Evolutionary conservation across 176 grass and related monocot species (phyloP), one percentile per base, ranked within the genome.

Genomic region (Paspalum notatum): DNA sequence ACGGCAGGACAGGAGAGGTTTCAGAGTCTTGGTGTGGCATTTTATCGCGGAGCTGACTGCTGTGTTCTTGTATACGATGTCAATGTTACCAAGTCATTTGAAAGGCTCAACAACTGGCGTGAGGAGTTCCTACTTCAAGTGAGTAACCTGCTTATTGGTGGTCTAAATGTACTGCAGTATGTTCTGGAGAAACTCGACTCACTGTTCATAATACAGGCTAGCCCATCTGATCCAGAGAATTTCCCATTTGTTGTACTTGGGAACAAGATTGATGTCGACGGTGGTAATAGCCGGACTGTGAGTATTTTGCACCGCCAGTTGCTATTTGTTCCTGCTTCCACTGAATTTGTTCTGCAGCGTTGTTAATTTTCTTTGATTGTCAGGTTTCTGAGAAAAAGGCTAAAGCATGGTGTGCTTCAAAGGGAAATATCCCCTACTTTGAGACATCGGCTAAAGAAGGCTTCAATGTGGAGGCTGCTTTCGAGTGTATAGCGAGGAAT

Each of bases 391-490:
- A 91, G 73, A 97, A 97, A 71, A 97, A 97, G 82, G 94, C 89
- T 62, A 98, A 87, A 85, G 90, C 88, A 47, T 98, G 95, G 95
- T 98, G 95, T 89, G 88, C 91, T 41, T 93, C 94, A 14, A 93
- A 93, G 75, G 91, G 91, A 57, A 92, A 89, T 57, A 98, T 98
- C 48, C 92, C 95, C 58, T 98, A 93, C 53, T 98, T 94, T 48
- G 95, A 98, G 88, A 94, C 90, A 9, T 98, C 95, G 50, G 95
- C 95, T 51, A 98, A 98, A 88, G 92, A 98, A 74, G 95, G 95
- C 75, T 92, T 92, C 84, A 98, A 94, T 56, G 95, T 98, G 4
- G 95, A 98, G 57, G 95, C 90, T 18, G 92, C 95, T 73, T 98
- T 98, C 24, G 83, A 98, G 83, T 92, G 88, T 80, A 98, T 98